Evolutionary conservation across 2,329 filamentous ascomycete species (phyloP), one percentile per base, ranked within the genome.

Genomic region (Trichoderma hamatum): DNA sequence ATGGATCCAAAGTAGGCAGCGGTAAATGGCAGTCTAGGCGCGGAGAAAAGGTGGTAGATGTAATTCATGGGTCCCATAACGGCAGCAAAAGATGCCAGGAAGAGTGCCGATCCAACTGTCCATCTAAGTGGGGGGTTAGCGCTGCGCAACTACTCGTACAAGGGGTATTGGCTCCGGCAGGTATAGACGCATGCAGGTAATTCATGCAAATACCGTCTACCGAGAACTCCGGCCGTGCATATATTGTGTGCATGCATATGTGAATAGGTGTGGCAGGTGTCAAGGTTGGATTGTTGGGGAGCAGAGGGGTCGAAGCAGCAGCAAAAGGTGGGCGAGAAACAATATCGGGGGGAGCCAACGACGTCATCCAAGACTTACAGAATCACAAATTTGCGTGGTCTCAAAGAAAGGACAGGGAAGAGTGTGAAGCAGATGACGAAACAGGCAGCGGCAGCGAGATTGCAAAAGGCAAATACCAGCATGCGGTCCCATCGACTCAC

Each of bases 401-500:
- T 90, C 73, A 93, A 81, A 73, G 92, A 87, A 73, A 97, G 86
- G 70, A 94, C 86, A 67, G 94, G 94, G 82, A 97, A 95, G 69
- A 98, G 85, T 74, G 90, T 90, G 83, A 98, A 97, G 84, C 92
- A 94, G 75, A 97, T 89, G 79, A 96, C 89, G 84, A 99, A 98
- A 84, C 96, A 95, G 74, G 92, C 93, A 72, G 93, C 85, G 72
- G 96, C 94, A 71, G 91, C 94, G 75, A 97, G 81, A 81, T 97
- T 97, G 84, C 95, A 96, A 77, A 90, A 93, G 73, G 88, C 90
- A 81, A 99, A 99, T 76, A 98, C 88, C 79, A 99, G 86, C 78
- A 98, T 84, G 69, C 95, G 92, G 82, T 99, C 96, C 96, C 95
- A 98, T 83, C 95, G 89, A 83, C 93, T 97, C 84, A 99, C 96